Percentiles rank a stretch among this genome's conserved stretches.
Evolutionary conservation across 176 grass and related monocot genomes (phyloP).

Genomic region (Musa acuminata): DNA sequence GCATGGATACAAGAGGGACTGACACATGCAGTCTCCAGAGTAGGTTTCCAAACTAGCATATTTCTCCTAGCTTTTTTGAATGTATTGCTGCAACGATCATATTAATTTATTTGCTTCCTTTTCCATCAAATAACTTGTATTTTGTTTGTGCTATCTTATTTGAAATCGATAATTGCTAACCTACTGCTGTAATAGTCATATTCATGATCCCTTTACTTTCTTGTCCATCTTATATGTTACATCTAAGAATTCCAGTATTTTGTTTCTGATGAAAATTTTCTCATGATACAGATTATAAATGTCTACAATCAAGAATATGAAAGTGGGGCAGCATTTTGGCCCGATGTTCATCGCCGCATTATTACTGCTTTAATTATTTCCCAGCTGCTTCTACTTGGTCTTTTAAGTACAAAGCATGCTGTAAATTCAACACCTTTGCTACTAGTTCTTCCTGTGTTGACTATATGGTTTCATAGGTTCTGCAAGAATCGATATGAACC

Average conservation of each 20-base stretch:
- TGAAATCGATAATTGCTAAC: too few species aligned
- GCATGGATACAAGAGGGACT: too few species aligned
- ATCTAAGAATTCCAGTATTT: neutral
- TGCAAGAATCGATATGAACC: conserved; percentile 13
- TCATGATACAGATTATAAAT: conserved; percentile 7
- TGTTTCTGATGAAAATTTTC: neutral
- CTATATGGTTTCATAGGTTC: conserved; percentile 14
- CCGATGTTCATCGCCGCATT: conserved; percentile 15
- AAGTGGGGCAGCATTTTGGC: conserved; percentile 19
- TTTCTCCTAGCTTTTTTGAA: too few species aligned
- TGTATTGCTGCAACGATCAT: too few species aligned
- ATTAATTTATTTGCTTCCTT: too few species aligned
- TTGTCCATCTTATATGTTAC: too few species aligned
- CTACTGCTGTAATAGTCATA: too few species aligned
- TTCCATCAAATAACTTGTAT: too few species aligned
- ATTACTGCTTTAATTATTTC: conserved; percentile 15
- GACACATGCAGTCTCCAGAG: too few species aligned
- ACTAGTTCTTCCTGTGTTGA: conserved; percentile 6
- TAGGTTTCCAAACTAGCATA: too few species aligned
- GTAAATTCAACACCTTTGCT: conserved; percentile 3
- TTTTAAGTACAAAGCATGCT: conserved; percentile 15
- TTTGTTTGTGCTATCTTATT: too few species aligned
- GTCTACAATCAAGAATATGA: conserved; percentile 19
- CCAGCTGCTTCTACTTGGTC: conserved; percentile 15
- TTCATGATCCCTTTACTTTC: too few species aligned